Base-by-base conservation (phyloP, 1,139 yeast genomes). In the Petasospora rhodanensis region DNA sequence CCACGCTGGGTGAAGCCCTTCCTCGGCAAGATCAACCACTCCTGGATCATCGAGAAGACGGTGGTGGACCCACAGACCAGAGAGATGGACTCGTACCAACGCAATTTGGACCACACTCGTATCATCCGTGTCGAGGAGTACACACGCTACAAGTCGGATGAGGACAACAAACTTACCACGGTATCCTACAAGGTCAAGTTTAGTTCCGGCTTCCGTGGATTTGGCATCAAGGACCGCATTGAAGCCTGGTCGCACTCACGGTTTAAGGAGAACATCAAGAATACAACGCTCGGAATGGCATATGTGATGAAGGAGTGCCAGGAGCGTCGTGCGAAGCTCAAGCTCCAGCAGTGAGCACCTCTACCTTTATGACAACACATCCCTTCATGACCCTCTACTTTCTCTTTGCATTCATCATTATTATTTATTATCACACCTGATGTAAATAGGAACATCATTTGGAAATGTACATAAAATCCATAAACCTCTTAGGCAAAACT, bases 41-140 rank as follows among this genome's bases (percentile, higher is more conserved):
- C 89, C 7, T 86, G 94, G 91, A 78, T 89, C 25, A 71, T 91
- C 35, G 98, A 91, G 56, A 75, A 77, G 46, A 74, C 87, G 3
- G 62, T 82, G 9, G 80, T 89, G 12, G 82, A 91, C 54, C 89
- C 94, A 2, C 48, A 55, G 7, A 54, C 61, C 9, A 61, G 68
- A 43, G 65, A 66, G 9, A 68, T 89, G 72, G 56, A 64, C 40
- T 76, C 95, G 2, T 86, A 85, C 62, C 79, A 89, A 7, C 72
- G 89, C 44, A 91, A 91, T 56, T 62, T 91, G 32, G 97, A 91
- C 56, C 96, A 91, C 57, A 76, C 86, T 3, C 70, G 74, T 46
- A 74, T 89, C 38, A 71, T 91, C 40, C 69, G 80, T 45, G 83
- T 91, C 14, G 95, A 86, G 54, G 97, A 91, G 52, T 73, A 63